Evolutionary conservation across 2,329 filamentous ascomycete genomes (phyloP), one percentile per base, ranked within the genome.

Genomic region (Stagonosporopsis rhizophila): DNA sequence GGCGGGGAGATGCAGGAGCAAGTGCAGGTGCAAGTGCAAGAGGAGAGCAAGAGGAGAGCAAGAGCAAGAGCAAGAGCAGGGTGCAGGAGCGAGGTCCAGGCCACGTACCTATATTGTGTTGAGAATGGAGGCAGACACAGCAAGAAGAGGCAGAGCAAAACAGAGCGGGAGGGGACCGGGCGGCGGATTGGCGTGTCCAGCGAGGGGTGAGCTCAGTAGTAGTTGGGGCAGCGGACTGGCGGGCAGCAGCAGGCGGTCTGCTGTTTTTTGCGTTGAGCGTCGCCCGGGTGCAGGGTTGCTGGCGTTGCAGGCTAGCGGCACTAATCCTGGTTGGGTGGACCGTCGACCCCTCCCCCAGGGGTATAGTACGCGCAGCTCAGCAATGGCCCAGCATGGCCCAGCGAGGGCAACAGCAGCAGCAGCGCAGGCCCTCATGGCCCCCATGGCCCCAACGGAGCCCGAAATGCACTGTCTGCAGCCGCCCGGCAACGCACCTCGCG

Each of bases 51-150:
- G 38, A 8, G 14, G 12, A 25, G 19, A 25, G 38, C 20, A 46
- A 27, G 27, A 30, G 27, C 7, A 12, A 27, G 27, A 30, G 27
- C 27, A 30, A 11, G 27, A 30, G 9, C 23, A 25, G 58, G 49
- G 41, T 42, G 47, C 54, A 60, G 49, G 54, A 15, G 39, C 25
- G 42, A 42, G 19, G 39, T 41, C 60, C 66, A 34, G 65, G 67
- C 53, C 65, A 75, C 73, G 63, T 69, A 75, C 73, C 72, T 75
- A 66, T 66, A 67, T 70, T 55, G 65, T 61, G 68, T 66, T 68
- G 60, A 67, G 58, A 32, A 58, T 37, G 23, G 55, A 50, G 41
- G 53, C 49, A 45, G 34, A n/a, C 39, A 42, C 49, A 52, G 40
- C 48, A 44, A 47, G 25, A 44, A 47, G 25, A 40, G 37, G 30